Base-by-base conservation (phyloP, 2,329 filamentous ascomycete genomes). In the Stagonosporopsis chrysanthemi region DNA sequence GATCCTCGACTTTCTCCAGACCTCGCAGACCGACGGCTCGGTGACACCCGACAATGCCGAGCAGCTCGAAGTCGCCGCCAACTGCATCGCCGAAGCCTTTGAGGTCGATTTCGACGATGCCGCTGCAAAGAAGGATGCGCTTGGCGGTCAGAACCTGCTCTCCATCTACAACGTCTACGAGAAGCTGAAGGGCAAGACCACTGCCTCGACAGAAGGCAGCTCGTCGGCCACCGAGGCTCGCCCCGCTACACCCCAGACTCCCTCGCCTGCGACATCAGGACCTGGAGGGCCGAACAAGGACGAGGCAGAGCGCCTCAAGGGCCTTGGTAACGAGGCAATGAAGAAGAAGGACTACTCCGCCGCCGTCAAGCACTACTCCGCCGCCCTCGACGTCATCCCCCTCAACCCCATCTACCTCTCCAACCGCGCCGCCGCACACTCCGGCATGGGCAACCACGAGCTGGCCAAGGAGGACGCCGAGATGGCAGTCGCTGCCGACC, bases 151-250 rank as follows among this genome's bases (percentile, higher is more conserved):
- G 82, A 93, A 89, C 75, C 88, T 99, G 60, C 84, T 92, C 60
- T 88, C 89, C 77, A 96, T 99, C 80, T 99, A 96, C 84, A 88
- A 88, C 73, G 92, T 97, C 64, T 98, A 97, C 80, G 95, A 99
- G 81, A 97, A 96, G 80, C 86, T 97, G 64, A 93, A 93, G 81
- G 84, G 86, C 58, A 88, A 86, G 75, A 82, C 79, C 51, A 79
- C 78, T 4, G 76, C 62, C 66, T 78, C 82, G 50, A 78, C 83
- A 5, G 72, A 83, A 42, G 75, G 77, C 24, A 54, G 70, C 59
- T 73, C 73, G 55, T 73, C 76, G 51, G 74, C 79, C 50, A 74
- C 79, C 54, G 74, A 79, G 66, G 72, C 74, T 19, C 71, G 75
- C n/a, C 73, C 76, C 15, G 65, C 76, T n/a, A 72, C 82, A 12